phyloP scores from a whole-genome alignment of 2,329 filamentous ascomycete species.

The Mycosphaerella arachidis region DNA sequence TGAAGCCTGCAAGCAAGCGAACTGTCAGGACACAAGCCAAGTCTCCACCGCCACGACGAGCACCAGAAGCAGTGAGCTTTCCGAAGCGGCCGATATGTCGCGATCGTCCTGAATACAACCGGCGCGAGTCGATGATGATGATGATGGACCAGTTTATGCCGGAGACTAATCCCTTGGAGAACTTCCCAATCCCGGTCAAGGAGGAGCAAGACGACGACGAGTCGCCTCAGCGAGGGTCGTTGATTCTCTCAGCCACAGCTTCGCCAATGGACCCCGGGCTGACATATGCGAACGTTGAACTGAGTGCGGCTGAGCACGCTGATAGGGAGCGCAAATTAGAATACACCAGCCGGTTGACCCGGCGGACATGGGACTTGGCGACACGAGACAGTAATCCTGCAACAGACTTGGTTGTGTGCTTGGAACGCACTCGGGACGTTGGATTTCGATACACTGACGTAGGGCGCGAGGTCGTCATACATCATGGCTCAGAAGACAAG shows the following conservation, averaged over 20 bases:
- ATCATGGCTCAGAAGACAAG: conserved; percentile 86
- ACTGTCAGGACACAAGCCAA: conserved; percentile 11
- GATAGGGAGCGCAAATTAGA: conserved; percentile 67
- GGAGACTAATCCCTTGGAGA: conserved; percentile 31
- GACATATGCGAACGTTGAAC: conserved; percentile 34
- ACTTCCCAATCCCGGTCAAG: conserved; percentile 26
- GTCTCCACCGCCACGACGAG: conserved; percentile 16
- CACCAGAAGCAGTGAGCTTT: conserved; percentile 9
- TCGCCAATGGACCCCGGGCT: conserved; percentile 39
- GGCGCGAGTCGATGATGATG: conserved; percentile 49
- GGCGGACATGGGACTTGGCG: conserved; percentile 89
- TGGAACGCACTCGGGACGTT: conserved; percentile 85
- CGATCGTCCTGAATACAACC: conserved; percentile 30
- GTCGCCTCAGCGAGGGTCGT: conserved; percentile 24
- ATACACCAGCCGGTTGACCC: conserved; percentile 82
- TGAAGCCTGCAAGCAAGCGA: conserved; percentile 32
- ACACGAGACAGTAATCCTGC: conserved; percentile 90
- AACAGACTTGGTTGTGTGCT: conserved; percentile 84
- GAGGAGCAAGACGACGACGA: conserved; percentile 19
- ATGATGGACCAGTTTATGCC: conserved; percentile 46
- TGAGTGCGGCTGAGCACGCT: conserved; percentile 54
- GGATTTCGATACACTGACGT: conserved; percentile 98
- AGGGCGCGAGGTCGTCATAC: conserved; percentile 82
- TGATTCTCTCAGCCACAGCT: conserved; percentile 32
- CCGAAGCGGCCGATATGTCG: conserved; percentile 22